phyloP scores from a whole-genome alignment of 2,329 filamentous ascomycete genomes.

The Lizonia empirigonia region DNA sequence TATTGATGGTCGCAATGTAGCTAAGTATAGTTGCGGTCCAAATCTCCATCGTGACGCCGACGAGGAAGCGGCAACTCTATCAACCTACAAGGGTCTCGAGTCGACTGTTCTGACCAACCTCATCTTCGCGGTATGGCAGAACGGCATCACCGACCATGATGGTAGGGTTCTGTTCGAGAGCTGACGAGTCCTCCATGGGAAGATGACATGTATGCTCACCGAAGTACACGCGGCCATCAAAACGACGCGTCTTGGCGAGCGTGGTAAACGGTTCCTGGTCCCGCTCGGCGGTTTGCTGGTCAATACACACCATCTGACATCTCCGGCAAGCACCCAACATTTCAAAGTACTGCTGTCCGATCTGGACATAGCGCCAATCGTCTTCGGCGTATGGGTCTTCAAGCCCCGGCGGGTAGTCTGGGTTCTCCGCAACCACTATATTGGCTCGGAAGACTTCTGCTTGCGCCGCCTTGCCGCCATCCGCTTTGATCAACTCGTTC shows the following conservation, averaged over 20 bases:
- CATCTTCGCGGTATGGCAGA: slow-evolving; percentile 37
- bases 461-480: slow-evolving; percentile 68
- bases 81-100: slow-evolving; percentile 36
- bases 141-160: slow-evolving; percentile 48
- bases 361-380: slow-evolving; percentile 69
- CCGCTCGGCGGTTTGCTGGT: slow-evolving; percentile 79
- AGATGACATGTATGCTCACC: slow-evolving; percentile 71
- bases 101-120: slow-evolving; percentile 29
- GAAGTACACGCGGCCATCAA: slow-evolving; percentile 86
- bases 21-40: slow-evolving; percentile 8
- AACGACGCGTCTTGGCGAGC: slow-evolving; percentile 81
- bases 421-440: slow-evolving; percentile 69
- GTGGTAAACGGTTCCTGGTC: slow-evolving; percentile 88
- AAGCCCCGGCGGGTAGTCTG: slow-evolving; percentile 48
- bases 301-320: slow-evolving; percentile 95
- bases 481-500: slow-evolving; percentile 71
- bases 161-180: slow-evolving; percentile 44
- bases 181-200: slow-evolving; percentile 27
- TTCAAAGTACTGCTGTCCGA: slow-evolving; percentile 69
- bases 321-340: slow-evolving; percentile 83
- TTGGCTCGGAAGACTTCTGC: slow-evolving; percentile 87
- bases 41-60: slow-evolving; percentile 5
- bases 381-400: slow-evolving; percentile 79
- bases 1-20: slow-evolving; percentile 3
- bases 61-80: slow-evolving; percentile 4